Base-by-base conservation (phyloP, 768 basidiomycete species). In the Leccinum imitatum region DNA sequence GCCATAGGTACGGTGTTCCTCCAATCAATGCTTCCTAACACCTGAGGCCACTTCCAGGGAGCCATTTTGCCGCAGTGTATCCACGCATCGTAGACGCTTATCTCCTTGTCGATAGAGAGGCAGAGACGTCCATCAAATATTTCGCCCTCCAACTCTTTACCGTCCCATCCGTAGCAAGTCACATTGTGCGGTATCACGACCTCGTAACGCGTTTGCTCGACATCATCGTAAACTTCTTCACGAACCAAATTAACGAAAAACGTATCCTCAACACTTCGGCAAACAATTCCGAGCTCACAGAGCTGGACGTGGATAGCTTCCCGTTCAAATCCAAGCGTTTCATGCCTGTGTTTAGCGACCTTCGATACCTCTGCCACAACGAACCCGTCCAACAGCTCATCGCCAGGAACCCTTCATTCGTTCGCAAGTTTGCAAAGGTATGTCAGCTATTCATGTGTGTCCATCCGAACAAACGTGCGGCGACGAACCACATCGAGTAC, bases 251-350 rank as follows among this genome's bases (percentile, higher is more conserved):
- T 53, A 75, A 77, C 6, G 86, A 88, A 58, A 89, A 88, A 72
- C 83, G 84, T 48, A 87, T 94, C 62, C 69, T 82, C 33, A 71
- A 64, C 53, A 75, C 59, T 23, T 56, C 67, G 0, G 53, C 2
- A 31, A 54, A 69, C 7, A 50, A 69, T 0, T 41, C 74, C 19
- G 66, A 70, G 19, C 47, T 57, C n/a, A 48, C 67, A 69, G 67
- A 70, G 52, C 66, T 97, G 56, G 91, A 95, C 60, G 88, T 93
- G 44, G 95, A 97, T 52, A 84, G 86, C 41, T 84, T 86, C 59
- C 89, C 91, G 0, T 97, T 97, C 85, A 90, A 91, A 73, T 93
- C 91, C 17, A 98, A 98, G 72, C 89, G 95, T 9, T 97, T 96
- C 76, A 91, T 95, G 87, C 91, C 93, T 2, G 86, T 98, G 51